Evolutionary conservation across 2,329 filamentous ascomycete species (phyloP), one percentile per base, ranked within the genome.

Genomic region (Nemania serpens): DNA sequence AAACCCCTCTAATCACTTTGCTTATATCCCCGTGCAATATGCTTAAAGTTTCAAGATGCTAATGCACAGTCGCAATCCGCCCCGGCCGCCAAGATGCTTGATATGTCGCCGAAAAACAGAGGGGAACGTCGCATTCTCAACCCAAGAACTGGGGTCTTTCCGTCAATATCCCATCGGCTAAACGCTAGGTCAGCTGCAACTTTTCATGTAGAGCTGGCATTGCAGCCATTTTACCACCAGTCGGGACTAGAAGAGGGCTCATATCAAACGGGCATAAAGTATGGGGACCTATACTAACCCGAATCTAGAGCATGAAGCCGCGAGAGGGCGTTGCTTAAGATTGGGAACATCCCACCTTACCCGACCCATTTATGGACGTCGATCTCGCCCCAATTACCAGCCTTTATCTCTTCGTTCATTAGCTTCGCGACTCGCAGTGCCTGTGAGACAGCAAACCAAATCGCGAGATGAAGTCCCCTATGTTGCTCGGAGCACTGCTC

Each of bases 161-260:
- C 59, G 57, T 60, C 56, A 63, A 63, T 60, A 50, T 51, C 12
- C 25, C 6, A 18, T 63, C 59, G 53, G 62, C 54, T 60, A 60
- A 65, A 62, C 25, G 29, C 36, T 51, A 37, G 12, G 50, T 47
- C 6, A 2, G 12, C 13, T 56, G 43, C 34, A n/a, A 51, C 39
- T 45, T 56, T 53, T 41, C 61, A 6, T 5, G n/a, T 51, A 51
- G 25, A 18, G 48, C 12, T 20, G 13, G 39, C 12, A 52, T 42
- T 56, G 36, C 41, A 45, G 43, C 41, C 36, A 47, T 51, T 53
- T 43, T 6, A 39, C 12, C 18, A 17, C 12, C 53, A 49, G n/a
- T 48, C 17, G n/a, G 39, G 34, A 42, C 3, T 15, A 18, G 12
- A 17, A 36, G 22, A 36, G 6, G 11, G n/a, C 29, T 46, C 20